phyloP scores from a whole-genome alignment of 495 filamentous ascomycete genomes.

The Cercophora samala region DNA sequence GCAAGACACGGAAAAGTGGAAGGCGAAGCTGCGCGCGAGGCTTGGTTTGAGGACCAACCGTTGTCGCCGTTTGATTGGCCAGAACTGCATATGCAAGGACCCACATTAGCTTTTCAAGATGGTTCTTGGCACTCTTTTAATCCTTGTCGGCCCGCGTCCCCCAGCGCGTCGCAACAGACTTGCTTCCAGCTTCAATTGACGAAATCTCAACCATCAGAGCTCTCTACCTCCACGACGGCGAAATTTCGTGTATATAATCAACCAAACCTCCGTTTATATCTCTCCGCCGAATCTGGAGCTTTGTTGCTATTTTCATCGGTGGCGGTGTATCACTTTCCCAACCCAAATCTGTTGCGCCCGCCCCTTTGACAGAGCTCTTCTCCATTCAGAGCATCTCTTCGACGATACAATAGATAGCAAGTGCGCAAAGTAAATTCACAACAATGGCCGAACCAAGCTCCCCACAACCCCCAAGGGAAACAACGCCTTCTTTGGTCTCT shows the following conservation, averaged over 20 bases:
- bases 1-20: no score
- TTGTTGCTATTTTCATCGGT: background rate
- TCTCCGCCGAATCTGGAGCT: background rate
- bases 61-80: constrained; percentile 2
- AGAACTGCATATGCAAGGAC: background rate
- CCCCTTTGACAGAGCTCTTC: no score
- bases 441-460: constrained; percentile 39
- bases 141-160: constrained; percentile 8
- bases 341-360: no score
- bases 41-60: background rate
- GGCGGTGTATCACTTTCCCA: no score
- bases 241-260: background rate
- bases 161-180: background rate
- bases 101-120: constrained; percentile 3
- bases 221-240: background rate
- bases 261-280: background rate
- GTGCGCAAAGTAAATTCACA: background rate
- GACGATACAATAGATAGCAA: background rate
- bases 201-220: background rate
- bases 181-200: background rate
- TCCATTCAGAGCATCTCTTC: no score
- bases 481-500: constrained; percentile 41
- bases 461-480: constrained; percentile 37
- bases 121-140: background rate
- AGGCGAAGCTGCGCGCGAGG: background rate